Conservation (phyloP, 495 filamentous ascomycete species). For the Xylaria telfairii region DNA sequence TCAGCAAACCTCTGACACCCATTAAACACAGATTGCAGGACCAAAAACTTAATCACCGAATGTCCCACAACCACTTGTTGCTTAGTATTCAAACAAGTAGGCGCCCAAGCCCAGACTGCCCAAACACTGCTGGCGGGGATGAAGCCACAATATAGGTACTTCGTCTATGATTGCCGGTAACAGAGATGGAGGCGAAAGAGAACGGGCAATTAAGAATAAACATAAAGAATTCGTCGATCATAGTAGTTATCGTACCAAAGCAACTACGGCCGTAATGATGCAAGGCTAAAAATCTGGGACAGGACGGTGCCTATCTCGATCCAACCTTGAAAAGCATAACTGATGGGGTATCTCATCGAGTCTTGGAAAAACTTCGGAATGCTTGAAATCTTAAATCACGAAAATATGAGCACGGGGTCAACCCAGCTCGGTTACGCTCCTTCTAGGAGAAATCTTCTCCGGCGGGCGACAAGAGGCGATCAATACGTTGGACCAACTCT, state of each 20-base stretch:
- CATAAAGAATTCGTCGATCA: slow-evolving; percentile 19
- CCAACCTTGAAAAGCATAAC: slow-evolving; percentile 15
- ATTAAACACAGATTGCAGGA: slow-evolving; percentile 20
- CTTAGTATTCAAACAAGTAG: slow-evolving; percentile 17
- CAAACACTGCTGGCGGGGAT: slow-evolving; percentile 13
- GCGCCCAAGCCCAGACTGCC: slow-evolving; percentile 13
- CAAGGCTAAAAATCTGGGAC: not conserved
- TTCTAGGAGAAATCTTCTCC: slow-evolving; percentile 52
- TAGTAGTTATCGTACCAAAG: slow-evolving; percentile 23
- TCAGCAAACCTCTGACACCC: slow-evolving; percentile 10
- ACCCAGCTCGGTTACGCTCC: slow-evolving; percentile 26
- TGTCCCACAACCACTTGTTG: not conserved
- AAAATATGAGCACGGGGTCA: slow-evolving; percentile 29
- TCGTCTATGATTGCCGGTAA: not conserved
- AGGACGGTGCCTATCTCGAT: not conserved
- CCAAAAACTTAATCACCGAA: not conserved
- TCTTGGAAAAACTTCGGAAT: slow-evolving; percentile 18
- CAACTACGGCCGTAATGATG: slow-evolving; percentile 5
- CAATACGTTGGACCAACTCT: slow-evolving; percentile 63
- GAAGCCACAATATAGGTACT: slow-evolving; percentile 9
- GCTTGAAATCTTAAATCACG: slow-evolving; percentile 25
- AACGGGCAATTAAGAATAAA: slow-evolving; percentile 20
- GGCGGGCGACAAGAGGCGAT: slow-evolving; percentile 43
- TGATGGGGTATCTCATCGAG: slow-evolving; percentile 29
- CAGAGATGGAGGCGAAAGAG: not conserved